Base-by-base conservation (phyloP, 495 filamentous ascomycete genomes). In the Xylaria intraflava region DNA sequence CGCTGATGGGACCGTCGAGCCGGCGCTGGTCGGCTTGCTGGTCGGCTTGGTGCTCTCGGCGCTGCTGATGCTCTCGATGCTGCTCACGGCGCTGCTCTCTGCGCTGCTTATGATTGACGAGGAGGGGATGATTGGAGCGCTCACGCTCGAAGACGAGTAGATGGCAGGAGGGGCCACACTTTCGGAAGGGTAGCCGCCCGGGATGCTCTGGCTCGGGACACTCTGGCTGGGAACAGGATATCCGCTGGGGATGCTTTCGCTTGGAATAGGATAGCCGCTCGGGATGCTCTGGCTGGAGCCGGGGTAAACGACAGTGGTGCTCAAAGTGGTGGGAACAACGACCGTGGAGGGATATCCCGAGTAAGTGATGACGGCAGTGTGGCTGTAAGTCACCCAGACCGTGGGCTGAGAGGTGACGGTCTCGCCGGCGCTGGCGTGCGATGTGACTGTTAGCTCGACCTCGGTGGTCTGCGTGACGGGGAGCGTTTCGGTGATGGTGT, bases 381-480 rank as follows among this genome's bases (percentile, higher is more conserved):
- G 58, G 52, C 59, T 61, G 51, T 59, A 53, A 14, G 62, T 66
- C 38, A 69, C 55, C 49, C 53, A 63, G 49, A 69, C 45, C 5
- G 61, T 64, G 17, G 66, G 59, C 42, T 54, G 43, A 9, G 51
- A 16, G 3, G 64, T 69, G 46, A 69, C 50, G 45, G 67, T 69
- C 50, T 61, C 53, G 53, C 59, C 64, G 19, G 33, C 56, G 23
- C 53, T 59, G 35, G 61, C 60, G 35, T 70, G 65, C 39, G 69
- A 56, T 14, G 56, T 62, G 39, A 69, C 49, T 22, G 70, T 72
- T 9, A 64, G 61, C 24, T 60, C 69, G 10, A 70, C 58, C 41
- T 69, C 51, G 41, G 60, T 63, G 42, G 70, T 72, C 41, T 66
- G 23, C 17, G 70, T 74, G 39, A 68, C 59, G 1, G 70, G 70